phyloP scores from a whole-genome alignment of 345 rosid genomes.

The Raphanus sativus region DNA sequence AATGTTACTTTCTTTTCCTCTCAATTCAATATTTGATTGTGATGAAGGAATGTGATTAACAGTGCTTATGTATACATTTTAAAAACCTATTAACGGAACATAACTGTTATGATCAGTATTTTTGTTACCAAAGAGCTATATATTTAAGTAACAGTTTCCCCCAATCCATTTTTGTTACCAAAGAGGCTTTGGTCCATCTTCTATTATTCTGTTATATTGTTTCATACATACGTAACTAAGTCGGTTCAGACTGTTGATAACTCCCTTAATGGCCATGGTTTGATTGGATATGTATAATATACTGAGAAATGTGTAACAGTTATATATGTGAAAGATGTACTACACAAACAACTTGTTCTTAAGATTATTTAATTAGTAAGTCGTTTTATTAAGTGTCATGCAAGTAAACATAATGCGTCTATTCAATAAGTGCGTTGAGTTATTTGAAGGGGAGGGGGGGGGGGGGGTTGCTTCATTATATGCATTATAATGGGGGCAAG shows the following conservation, averaged over 20 bases:
- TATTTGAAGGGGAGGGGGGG: too few species aligned
- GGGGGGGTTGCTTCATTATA: too few species aligned
- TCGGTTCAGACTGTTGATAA: not conserved
- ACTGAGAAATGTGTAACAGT: not conserved
- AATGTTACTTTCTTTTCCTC: not conserved
- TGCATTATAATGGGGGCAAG: too few species aligned
- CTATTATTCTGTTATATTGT: not conserved
- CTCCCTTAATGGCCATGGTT: not conserved
- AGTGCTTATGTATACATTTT: constrained; percentile 1
- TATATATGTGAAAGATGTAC: not conserved
- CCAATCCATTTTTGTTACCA: not conserved
- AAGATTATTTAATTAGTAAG: not conserved
- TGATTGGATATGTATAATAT: not conserved
- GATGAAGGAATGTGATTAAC: not conserved
- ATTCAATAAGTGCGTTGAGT: not conserved
- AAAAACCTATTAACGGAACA: constrained; percentile 1
- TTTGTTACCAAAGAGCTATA: constrained; percentile 19
- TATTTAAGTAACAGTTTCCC: not conserved
- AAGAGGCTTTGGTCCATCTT: not conserved
- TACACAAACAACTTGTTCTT: not conserved
- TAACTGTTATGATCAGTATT: not conserved
- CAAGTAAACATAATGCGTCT: not conserved
- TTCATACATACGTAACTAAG: not conserved
- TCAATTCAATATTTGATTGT: not conserved
- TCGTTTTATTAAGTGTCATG: not conserved